Base-by-base conservation (phyloP, 352 stramenopile genomes). In the Pythium scleroteichum region DNA sequence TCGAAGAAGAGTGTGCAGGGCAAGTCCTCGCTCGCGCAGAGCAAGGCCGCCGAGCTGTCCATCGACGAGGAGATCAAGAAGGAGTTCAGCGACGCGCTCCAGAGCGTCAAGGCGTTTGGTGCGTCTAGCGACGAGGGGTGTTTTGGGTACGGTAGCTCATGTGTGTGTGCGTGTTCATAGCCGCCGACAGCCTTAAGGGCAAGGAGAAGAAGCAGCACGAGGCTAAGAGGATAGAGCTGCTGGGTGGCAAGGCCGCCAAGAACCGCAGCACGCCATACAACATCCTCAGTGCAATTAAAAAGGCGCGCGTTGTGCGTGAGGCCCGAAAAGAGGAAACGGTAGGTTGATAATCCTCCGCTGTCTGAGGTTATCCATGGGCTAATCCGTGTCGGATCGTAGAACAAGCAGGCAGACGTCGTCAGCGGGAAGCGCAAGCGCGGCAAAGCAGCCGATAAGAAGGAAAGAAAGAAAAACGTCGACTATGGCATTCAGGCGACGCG, bases 161-260 rank as follows among this genome's bases (percentile, higher is more conserved):
- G 22, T 49, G 4, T 38, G 39, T 59, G 48, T 10, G 22, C 48
- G 22, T 45, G 19, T 63, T 46, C 20, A 8, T 47, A 48, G 82
- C 76, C 16, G 70, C 54, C 14, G 65, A 73, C 7, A 87, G 73
- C 27, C 50, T 91, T 12, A 90, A 85, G 64, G 82, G 82, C 12
- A 94, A 91, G 48, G 85, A 94, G 53, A 92, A 91, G 72, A 91
- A 89, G 51, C 64, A 73, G 48, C 62, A 82, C 44, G 82, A 94
- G 9, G 68, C 74, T n/a, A 87, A 88, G 66, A 81, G 82, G 48
- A 79, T 94, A 66, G 80, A 89, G 47, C 67, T 73, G 27, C 64
- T 94, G 4, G 82, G 84, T 9, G 84, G 84, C 4, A 88, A 86
- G 60, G 76, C 57, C 12, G 63, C 73, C 10, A 87, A 79, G 56